Base-by-base conservation (phyloP, 2,329 filamentous ascomycete genomes). In the Apiospora arundinis region DNA sequence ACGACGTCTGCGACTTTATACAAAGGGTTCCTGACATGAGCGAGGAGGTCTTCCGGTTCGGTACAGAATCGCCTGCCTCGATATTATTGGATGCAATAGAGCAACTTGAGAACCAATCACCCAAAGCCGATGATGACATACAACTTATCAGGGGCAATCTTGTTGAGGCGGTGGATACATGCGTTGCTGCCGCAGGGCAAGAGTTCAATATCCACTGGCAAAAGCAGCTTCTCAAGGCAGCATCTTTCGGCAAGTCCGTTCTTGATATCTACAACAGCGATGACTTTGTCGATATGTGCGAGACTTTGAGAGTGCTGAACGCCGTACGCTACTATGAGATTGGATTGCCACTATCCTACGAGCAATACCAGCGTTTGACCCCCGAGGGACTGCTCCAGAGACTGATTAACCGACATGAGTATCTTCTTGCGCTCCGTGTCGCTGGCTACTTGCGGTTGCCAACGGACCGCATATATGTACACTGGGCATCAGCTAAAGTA, bases 201-300 rank as follows among this genome's bases (percentile, higher is more conserved):
- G 96, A 99, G 81, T 98, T 95, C 80, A 94, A 92, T 76, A 86
- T 92, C 1, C 91, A 95, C 78, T 97, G 95, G 94, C 96, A 99
- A 79, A 99, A 98, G 80, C 91, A 97, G 76, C 86, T 99, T 1
- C 87, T 99, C n/a, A 97, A 97, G 80, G 96, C 96, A 7, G 96
- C 96, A 0, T 98, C 95, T 0, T 98, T 98, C 80, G 96, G 96
- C 73, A 99, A 99, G 81, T 98, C 96, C 0, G 96, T 98, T 0
- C 88, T 99, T 4, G 96, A 98, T 77, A 91, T 98, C 16, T 99
- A 98, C 83, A 98, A 96, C 81, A 98, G 95, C 78, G 96, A 99
- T 78, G 95, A 99, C 75, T 99, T 98, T 82, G 96, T 99, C 70
- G 95, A 98, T 74, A 98, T 98, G 92, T 97, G 95, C 76, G 95